Evolutionary conservation across 2,329 filamentous ascomycete species (phyloP).

Genomic region (Calonectria naviculata): DNA sequence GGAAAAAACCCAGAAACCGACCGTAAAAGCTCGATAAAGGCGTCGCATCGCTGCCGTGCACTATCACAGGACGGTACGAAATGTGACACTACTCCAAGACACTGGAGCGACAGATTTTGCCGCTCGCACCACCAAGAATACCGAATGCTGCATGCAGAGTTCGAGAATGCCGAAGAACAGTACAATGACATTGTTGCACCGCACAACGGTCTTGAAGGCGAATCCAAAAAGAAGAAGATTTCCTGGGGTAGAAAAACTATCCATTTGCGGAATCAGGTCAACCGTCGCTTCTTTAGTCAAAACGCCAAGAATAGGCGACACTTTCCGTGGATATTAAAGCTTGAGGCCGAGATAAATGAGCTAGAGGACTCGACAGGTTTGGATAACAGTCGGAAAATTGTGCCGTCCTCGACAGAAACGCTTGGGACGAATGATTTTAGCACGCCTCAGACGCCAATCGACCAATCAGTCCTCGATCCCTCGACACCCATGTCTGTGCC

Average conservation of each 20-base stretch:
- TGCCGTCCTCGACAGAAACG: neutral
- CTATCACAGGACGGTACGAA: neutral
- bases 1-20: neutral
- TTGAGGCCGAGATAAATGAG: neutral
- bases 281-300: neutral
- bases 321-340: neutral
- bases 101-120: neutral
- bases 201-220: neutral
- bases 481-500: neutral
- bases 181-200: neutral
- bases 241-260: neutral
- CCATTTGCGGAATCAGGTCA: neutral
- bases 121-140: neutral
- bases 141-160: neutral
- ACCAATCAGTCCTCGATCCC: neutral
- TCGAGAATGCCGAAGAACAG: neutral
- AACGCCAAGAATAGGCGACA: neutral
- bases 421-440: neutral
- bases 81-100: neutral
- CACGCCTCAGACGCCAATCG: neutral
- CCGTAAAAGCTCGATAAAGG: neutral
- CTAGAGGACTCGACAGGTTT: neutral
- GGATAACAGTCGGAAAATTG: neutral
- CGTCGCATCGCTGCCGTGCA: neutral
- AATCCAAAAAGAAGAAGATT: neutral